Conservation (phyloP, 148 eudicot species). For the Selenicereus undatus region DNA sequence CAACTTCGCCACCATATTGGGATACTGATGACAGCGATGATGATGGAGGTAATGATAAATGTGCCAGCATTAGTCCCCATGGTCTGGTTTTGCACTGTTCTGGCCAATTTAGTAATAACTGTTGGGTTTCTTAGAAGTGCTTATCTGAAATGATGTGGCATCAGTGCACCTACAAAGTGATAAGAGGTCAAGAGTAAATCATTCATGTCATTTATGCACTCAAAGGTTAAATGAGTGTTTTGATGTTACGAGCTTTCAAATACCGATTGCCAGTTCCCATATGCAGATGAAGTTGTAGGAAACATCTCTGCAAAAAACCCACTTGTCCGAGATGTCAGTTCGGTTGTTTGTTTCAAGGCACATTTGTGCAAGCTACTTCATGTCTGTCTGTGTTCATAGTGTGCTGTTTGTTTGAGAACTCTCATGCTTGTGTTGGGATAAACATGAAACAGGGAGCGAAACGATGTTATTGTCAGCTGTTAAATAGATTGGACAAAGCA, state of each 20-base stretch:
- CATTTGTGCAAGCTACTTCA: background rate
- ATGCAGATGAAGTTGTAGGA: background rate
- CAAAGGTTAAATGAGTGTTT: background rate
- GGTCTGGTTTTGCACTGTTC: background rate
- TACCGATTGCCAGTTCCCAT: background rate
- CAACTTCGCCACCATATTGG: conserved; percentile 94
- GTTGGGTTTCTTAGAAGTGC: background rate
- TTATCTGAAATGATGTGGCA: background rate
- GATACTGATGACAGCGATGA: conserved; percentile 76
- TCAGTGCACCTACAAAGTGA: background rate
- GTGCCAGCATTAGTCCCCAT: background rate
- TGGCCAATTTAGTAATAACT: background rate
- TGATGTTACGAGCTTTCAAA: background rate
- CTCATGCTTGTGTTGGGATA: no score
- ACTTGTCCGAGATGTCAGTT: background rate
- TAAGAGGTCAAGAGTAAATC: background rate
- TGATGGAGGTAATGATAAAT: conserved; percentile 52
- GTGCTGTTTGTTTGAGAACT: no score
- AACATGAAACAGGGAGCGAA: no score
- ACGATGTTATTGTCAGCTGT: no score
- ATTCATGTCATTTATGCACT: background rate
- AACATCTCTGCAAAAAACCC: background rate
- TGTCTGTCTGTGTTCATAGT: no score
- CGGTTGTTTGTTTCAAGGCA: background rate
- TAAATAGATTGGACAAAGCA: no score